These are phyloP conservation scores for Hymenoscyphus scutula DNA, from an alignment of 2,329 filamentous ascomycete genomes.

Conservation along the genomic window DNA sequence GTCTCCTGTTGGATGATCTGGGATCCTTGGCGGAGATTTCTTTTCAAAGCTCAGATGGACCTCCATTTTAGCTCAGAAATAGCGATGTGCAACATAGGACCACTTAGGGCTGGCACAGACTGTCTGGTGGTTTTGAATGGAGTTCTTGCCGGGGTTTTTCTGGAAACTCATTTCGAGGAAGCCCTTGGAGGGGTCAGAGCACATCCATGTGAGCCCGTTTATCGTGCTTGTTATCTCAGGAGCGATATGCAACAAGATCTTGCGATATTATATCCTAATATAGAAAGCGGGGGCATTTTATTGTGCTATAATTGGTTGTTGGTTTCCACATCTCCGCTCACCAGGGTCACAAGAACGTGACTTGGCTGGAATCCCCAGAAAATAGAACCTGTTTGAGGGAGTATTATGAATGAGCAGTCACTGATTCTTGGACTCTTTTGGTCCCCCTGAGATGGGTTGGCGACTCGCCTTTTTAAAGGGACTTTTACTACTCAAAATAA, in stretches of 20 bases:
- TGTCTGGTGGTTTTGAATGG: not conserved
- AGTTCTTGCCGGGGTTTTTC: no score
- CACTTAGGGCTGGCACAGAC: not conserved
- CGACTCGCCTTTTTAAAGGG: no score
- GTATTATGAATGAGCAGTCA: no score
- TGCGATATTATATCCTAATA: not conserved
- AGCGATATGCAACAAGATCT: conserved; percentile 4
- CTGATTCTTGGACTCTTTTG: no score
- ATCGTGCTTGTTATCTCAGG: not conserved
- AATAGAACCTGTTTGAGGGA: no score
- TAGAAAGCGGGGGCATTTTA: not conserved
- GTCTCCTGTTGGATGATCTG: not conserved
- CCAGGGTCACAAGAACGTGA: no score
- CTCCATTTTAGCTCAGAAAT: conserved; percentile 2
- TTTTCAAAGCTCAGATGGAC: not conserved
- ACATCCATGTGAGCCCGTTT: not conserved
- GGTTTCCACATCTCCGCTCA: no score
- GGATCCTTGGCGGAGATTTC: not conserved
- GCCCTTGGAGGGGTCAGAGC: not conserved
- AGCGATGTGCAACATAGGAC: not conserved
- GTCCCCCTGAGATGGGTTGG: no score
- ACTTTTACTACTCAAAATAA: no score
- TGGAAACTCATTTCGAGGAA: no score
- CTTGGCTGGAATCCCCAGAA: no score
- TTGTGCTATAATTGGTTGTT: not conserved